Evolutionary conservation across 768 basidiomycete species (phyloP), one percentile per base, ranked within the genome.

Genomic region (Pholiota molesta): DNA sequence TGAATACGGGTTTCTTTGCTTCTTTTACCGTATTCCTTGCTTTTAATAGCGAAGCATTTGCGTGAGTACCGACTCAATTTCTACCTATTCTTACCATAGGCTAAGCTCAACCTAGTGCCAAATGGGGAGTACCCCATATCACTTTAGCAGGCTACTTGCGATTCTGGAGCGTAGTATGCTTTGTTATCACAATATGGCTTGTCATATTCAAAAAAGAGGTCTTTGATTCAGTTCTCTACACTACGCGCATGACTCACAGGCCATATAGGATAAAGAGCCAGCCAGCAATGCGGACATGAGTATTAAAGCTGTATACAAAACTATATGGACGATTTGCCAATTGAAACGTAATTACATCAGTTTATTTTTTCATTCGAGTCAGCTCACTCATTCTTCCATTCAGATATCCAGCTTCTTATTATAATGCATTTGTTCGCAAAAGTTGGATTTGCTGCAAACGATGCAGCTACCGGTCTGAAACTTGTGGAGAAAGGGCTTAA

Each of bases 1-100:
- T 99, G 26, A 98, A 97, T 68, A 92, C 93, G 1, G 97, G 97
- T 5, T 98, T 90, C 75, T 96, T 99, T 70, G 84, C 95, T 31
- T 95, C 94, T 2, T 99, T 97, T 72, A 99, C 97, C 8, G 95
- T 99, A 6, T 99, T 99, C 72, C 83, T 99, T 44, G 97, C 97
- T 0, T 87, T 99, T 72, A 99, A 98, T 72, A 95, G 94, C 65
- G 90, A 94, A 68, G 89, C 91, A 26, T 99, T 99, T 71, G 85
- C 88, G 91, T 93, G 69, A 51, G 86, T 77, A 21, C 40, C 4
- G 3, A 39, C 13, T 26, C n/a, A 29, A 35, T n/a, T 16, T 52
- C 35, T 51, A 35, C 37, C 49, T 21, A 11, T 11, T 19, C 31
- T 33, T 21, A 23, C 62, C 57, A 37, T 16, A 19, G 42, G 31